Base-by-base conservation (phyloP, 2,329 filamentous ascomycete genomes). In the Cytospora paraplurivora region DNA sequence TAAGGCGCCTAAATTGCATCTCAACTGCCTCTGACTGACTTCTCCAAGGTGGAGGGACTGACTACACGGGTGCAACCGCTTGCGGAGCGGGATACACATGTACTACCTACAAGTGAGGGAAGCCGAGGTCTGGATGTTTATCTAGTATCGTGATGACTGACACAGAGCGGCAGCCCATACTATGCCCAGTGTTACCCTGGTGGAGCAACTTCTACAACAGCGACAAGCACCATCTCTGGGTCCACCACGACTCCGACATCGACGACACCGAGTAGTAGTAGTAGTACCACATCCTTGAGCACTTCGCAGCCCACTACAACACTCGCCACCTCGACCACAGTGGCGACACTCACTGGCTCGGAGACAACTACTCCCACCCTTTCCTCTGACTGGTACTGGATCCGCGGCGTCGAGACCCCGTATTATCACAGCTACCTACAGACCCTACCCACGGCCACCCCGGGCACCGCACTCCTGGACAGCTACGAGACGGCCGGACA, bases 401-500 rank as follows among this genome's bases (percentile, higher is more conserved):
- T 86, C 68, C 80, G 82, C 13, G 82, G 80, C 1, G 82, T 85
- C 5, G 80, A 76, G 44, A 72, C 76, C 0, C 83, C 83, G 21
- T 84, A 85, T 71, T 85, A 79, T 72, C 80, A 81, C 73, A 76
- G 75, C 62, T 82, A 82, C 68, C 75, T 82, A 4, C 79, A 82
- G 70, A 76, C 79, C 7, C 69, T 70, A 8, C 74, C 77, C 6
- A 65, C 73, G 27, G 72, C 73, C 60, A 59, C 75, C 0, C 71
- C 79, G 4, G 78, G 80, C 12, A 71, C 75, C 37, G 81, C 82
- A 3, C 73, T 83, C 33, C 73, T 85, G 51, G 76, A 76, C 50
- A 74, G 73, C 68, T 77, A 79, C 71, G 77, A 75, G 10, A 80
- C 79, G 1, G 84, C 83, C 0, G 83, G 82, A 0, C 82, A 86